Base-by-base conservation (phyloP, 768 basidiomycete species). In the Termitomyces sp. region DNA sequence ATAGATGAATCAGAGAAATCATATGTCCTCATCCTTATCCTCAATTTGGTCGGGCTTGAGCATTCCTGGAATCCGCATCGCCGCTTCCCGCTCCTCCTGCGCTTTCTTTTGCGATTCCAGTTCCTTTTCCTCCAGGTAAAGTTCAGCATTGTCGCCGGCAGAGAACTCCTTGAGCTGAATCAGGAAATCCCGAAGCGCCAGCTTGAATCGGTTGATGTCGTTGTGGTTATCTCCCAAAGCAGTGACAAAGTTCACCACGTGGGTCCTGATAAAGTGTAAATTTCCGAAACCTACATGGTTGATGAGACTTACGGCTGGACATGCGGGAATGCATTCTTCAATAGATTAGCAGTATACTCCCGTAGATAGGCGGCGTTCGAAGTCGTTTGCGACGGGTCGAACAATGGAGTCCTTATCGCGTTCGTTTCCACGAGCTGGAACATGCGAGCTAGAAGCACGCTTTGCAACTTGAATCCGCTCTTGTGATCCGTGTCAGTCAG, bases 401-500 rank as follows among this genome's bases (percentile, higher is more conserved):
- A 96, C 55, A 99, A 73, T 4, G 95, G 92, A 2, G 88, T 84
- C 62, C 86, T 84, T 67, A 98, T 88, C 60, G 82, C 74, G 68
- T 89, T 87, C 50, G 81, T 81, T 72, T 95, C 91, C 40, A 96
- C 91, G 28, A 98, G 83, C 70, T 93, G 89, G 83, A 97, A 95
- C 79, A 99, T 83, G 35, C 93, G 85, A 18, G 93, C 91, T 48
- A 99, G 86, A n/a, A 98, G 80, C 65, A 92, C 77, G 66, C 90
- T 91, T 74, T 98, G 95, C 60, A 95, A 81, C 74, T 97, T 98
- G 82, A 98, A 97, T 30, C 96, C 95, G 67, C 93, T 95, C 85
- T 98, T 98, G 81, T 99, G 96, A 73, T 98, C 96, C 5, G 95
- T 87, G 71, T 99, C 96, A 33, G 95, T 98, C 48, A 99, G 80